Conservation (phyloP, 805 yeast species). For the Myxozyma sirexii region DNA sequence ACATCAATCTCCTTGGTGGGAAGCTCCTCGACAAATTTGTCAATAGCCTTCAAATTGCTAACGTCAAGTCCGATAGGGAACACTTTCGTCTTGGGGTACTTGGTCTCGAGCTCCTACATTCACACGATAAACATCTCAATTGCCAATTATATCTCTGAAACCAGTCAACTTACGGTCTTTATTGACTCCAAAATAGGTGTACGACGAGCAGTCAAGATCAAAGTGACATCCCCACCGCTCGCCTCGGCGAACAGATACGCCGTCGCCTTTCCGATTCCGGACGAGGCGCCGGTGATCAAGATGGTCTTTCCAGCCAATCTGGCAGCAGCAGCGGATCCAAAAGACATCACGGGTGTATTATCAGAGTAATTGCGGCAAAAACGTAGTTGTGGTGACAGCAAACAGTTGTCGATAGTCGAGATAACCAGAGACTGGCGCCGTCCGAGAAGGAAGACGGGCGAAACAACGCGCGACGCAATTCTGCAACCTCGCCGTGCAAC, state of each 20-base stretch:
- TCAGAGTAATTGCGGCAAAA: neutral
- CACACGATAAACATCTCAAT: neutral
- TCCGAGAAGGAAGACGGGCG: no score
- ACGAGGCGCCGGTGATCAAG: slow-evolving; percentile 91
- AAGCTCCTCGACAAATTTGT: slow-evolving; percentile 54
- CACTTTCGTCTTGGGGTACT: slow-evolving; percentile 54
- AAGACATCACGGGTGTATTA: slow-evolving; percentile 45
- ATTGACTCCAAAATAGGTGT: slow-evolving; percentile 59
- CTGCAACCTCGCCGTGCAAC: neutral
- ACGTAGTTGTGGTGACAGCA: no score
- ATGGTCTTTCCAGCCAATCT: slow-evolving; percentile 78
- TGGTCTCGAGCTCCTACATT: slow-evolving; percentile 45
- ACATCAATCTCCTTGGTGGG: slow-evolving; percentile 65
- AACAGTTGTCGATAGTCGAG: neutral
- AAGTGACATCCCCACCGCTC: slow-evolving; percentile 67
- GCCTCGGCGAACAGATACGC: slow-evolving; percentile 84
- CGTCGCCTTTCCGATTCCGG: slow-evolving; percentile 93
- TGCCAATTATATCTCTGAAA: neutral
- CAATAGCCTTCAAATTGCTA: slow-evolving; percentile 54
- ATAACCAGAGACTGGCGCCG: no score
- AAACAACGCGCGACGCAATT: no score
- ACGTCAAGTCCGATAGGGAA: slow-evolving; percentile 59
- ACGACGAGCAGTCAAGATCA: slow-evolving; percentile 80
- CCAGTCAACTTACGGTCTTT: slow-evolving; percentile 39
- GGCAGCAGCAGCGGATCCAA: slow-evolving; percentile 73